phyloP scores from a whole-genome alignment of 768 basidiomycete genomes.

The Chalciporus pseudorubinellus region DNA sequence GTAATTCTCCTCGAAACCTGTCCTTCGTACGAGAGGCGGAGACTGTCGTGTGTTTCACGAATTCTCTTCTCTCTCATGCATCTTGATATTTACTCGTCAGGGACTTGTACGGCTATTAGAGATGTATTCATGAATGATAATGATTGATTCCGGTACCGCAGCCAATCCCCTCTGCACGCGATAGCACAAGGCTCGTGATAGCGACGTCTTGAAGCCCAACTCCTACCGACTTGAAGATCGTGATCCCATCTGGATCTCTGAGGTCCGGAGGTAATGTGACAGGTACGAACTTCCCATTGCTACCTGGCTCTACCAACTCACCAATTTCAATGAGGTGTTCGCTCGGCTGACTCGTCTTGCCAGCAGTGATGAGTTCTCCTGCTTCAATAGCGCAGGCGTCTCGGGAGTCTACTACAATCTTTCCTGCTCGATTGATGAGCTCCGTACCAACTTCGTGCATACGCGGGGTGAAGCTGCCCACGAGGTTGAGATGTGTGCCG shows the following conservation, averaged over 20 bases:
- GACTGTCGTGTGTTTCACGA: no score
- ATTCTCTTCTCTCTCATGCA: no score
- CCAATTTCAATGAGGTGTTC: slow-evolving; percentile 66
- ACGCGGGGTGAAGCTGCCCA: slow-evolving; percentile 77
- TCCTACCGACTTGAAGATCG: slow-evolving; percentile 88
- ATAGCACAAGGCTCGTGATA: slow-evolving; percentile 67
- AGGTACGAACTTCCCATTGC: slow-evolving; percentile 8
- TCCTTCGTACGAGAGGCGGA: no score
- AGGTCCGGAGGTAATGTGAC: slow-evolving; percentile 13
- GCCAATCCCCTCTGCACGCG: slow-evolving; percentile 52
- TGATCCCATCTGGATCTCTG: slow-evolving; percentile 46
- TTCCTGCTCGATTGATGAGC: slow-evolving; percentile 53
- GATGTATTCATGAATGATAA: slow-evolving; percentile 38
- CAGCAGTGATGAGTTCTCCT: slow-evolving; percentile 68
- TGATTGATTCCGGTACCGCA: slow-evolving; percentile 48
- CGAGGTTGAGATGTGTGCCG: slow-evolving; percentile 68
- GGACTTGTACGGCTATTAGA: background rate
- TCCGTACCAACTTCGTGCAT: slow-evolving; percentile 75
- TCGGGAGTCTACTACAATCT: slow-evolving; percentile 72
- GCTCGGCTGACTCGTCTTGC: slow-evolving; percentile 38
- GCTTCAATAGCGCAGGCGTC: slow-evolving; percentile 73
- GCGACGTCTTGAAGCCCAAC: slow-evolving; percentile 86
- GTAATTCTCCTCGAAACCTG: no score
- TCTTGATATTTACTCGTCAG: background rate
- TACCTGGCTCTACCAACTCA: slow-evolving; percentile 42